Percentiles rank a stretch among this genome's conserved stretches.
phyloP scores from a whole-genome alignment of 306 rosid genomes.

The Vigna radiata region DNA sequence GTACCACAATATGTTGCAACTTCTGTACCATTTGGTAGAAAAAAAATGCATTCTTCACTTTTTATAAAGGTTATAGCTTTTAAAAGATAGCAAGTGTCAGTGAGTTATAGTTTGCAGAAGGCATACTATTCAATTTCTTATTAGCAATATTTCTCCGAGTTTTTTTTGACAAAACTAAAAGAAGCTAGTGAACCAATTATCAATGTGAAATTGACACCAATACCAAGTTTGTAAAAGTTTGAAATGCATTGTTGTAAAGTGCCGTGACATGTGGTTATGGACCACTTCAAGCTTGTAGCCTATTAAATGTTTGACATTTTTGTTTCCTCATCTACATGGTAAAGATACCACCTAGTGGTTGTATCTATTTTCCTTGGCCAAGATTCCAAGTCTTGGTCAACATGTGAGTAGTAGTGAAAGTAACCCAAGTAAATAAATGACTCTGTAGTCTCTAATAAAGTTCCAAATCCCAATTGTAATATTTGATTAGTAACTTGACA shows the following conservation, averaged over 20 bases:
- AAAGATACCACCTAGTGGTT: not conserved
- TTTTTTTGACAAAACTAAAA: slow-evolving; percentile 4
- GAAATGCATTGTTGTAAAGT: not conserved
- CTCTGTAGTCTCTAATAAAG: not conserved
- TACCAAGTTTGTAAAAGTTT: slow-evolving; percentile 26
- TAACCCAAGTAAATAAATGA: not conserved
- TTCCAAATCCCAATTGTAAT: not conserved
- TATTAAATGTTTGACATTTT: slow-evolving; percentile 1
- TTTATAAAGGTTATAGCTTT: not conserved
- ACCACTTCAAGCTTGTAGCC: not conserved
- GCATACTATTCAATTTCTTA: slow-evolving; percentile 18
- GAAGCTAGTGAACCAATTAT: slow-evolving; percentile 15
- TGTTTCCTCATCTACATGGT: not conserved
- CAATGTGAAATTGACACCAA: slow-evolving; percentile 18
- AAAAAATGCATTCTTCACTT: not conserved
- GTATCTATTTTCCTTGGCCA: slow-evolving; percentile 22
- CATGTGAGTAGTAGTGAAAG: not conserved
- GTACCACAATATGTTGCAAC: slow-evolving; percentile 10
- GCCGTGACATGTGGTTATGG: not conserved
- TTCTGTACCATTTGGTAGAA: slow-evolving; percentile 14
- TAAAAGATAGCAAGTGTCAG: not conserved
- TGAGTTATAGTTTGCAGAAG: slow-evolving; percentile 4
- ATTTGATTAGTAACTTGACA: slow-evolving; percentile 11
- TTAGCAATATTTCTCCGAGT: not conserved
- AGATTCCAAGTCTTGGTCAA: not conserved